Evolutionary conservation across 306 rosid genomes (phyloP), one percentile per base, ranked within the genome.

Genomic region (Prunus salicina): DNA sequence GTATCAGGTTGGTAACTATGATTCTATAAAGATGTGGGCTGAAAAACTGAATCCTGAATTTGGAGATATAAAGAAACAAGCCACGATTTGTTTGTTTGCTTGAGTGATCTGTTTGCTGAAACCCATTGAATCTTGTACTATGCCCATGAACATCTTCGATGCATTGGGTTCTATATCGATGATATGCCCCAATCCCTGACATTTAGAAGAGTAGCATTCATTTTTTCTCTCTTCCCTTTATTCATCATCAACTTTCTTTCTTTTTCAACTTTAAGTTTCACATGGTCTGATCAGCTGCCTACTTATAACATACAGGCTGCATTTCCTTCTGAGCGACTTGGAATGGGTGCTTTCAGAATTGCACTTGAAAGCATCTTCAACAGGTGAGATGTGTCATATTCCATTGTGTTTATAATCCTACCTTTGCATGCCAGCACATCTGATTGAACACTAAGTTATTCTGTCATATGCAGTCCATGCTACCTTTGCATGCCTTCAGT

Each of bases 301-400:
- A 63, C n/a, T 49, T 34, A 49, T 32, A 45, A 30, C 30, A 24
- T 73, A 24, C 67, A 79, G 78, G 78, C 78, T 56, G 82, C 82
- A 73, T 79, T 79, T 79, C 62, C 78, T 45, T 79, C 82, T 25
- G 55, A 79, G 61, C 77, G 82, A 46, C 78, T 79, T 11, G 82
- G 82, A 64, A 79, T 79, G 78, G 69, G 82, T 65, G 78, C 82
- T 28, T 73, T 79, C 69, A 65, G 82, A 73, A 79, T 65, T 46
- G 82, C 82, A n/a, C 76, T 79, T 5, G 82, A 79, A 79, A 72
- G 78, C 55, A 47, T 79, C 62, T 73, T 79, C 69, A 79, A 72
- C 68, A 46, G 55, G 82, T 79, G 6, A 73, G 66, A 24, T 12
- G 10, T 73, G 25, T 46, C 41, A 14, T 15, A 8, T 41, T 56